Evolutionary conservation across 495 filamentous ascomycete genomes (phyloP).

Genomic region (Margaritispora aquatica): DNA sequence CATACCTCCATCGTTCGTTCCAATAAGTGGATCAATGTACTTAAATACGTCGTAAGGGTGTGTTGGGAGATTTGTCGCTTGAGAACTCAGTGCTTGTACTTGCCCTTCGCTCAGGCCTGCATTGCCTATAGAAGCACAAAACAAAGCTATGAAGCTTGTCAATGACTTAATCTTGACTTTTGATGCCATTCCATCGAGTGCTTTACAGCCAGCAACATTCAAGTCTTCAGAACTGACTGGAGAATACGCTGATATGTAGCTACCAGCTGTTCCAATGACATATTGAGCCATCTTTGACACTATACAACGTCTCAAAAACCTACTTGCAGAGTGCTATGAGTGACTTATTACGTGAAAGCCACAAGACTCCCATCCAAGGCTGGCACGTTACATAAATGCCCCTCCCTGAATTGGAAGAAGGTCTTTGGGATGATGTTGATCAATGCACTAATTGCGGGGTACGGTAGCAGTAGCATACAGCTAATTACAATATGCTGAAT

Average conservation of each 20-base stretch:
- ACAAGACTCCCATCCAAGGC: too few relatives aligned
- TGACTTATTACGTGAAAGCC: not conserved
- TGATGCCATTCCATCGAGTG: not conserved
- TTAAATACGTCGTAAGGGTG: slow-evolving; percentile 14
- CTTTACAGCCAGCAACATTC: not conserved
- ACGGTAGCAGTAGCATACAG: not conserved
- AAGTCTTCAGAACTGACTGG: not conserved
- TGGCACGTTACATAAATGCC: not conserved
- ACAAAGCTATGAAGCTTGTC: not conserved
- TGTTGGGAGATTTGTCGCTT: not conserved
- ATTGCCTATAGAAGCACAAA: not conserved
- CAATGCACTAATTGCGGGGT: not conserved
- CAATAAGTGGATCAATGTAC: slow-evolving; percentile 52
- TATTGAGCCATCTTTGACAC: not conserved
- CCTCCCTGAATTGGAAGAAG: not conserved
- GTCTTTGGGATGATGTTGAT: not conserved
- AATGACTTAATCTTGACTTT: not conserved
- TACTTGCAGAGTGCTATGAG: too few relatives aligned
- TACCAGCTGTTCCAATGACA: not conserved
- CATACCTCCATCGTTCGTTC: slow-evolving; percentile 51
- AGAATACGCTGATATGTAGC: not conserved
- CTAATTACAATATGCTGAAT: not conserved
- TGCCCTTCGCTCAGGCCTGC: not conserved
- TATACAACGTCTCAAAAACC: not conserved
- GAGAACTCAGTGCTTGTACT: not conserved